Percentiles rank a stretch among this genome's conserved stretches.
These are phyloP conservation scores for Metschnikowia koreensis DNA, from an alignment of 805 yeast genomes.

Conservation along the genomic window DNA sequence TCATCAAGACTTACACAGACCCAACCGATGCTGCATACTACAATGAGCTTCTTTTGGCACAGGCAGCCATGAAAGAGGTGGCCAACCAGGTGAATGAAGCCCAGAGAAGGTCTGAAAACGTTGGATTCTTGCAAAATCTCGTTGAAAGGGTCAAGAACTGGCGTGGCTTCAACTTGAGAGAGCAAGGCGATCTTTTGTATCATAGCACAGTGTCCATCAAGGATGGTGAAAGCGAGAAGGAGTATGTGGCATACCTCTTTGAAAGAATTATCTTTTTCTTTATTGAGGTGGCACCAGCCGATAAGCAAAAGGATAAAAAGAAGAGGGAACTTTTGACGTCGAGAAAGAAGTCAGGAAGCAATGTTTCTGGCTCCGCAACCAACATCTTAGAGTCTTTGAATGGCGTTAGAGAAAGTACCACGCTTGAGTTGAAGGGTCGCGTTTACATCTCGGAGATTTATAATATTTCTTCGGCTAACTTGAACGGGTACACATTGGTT, in stretches of 20 bases:
- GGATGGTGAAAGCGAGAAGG: slow-evolving; percentile 74
- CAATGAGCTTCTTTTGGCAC: slow-evolving; percentile 69
- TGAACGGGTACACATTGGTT: slow-evolving; percentile 56
- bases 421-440: slow-evolving; percentile 69
- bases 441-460: slow-evolving; percentile 69
- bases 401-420: slow-evolving; percentile 26
- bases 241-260: slow-evolving; percentile 85
- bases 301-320: slow-evolving; percentile 33
- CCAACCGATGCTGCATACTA: slow-evolving; percentile 29
- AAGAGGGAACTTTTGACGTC: slow-evolving; percentile 43
- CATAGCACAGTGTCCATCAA: slow-evolving; percentile 69
- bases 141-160: slow-evolving; percentile 80
- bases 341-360: slow-evolving; percentile 45
- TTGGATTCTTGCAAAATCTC: slow-evolving; percentile 64
- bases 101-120: slow-evolving; percentile 87
- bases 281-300: slow-evolving; percentile 27
- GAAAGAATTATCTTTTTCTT: slow-evolving; percentile 60
- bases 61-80: slow-evolving; percentile 73
- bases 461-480: slow-evolving; percentile 37
- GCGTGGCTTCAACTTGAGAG: slow-evolving; percentile 80
- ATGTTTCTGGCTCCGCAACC: slow-evolving; percentile 42
- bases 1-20: slow-evolving; percentile 56
- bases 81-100: slow-evolving; percentile 90
- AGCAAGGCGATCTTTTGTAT: slow-evolving; percentile 81
- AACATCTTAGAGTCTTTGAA: slow-evolving; percentile 37